Evolutionary conservation across 176 grass and related monocot genomes (phyloP).

Genomic region (Bromus sterilis): DNA sequence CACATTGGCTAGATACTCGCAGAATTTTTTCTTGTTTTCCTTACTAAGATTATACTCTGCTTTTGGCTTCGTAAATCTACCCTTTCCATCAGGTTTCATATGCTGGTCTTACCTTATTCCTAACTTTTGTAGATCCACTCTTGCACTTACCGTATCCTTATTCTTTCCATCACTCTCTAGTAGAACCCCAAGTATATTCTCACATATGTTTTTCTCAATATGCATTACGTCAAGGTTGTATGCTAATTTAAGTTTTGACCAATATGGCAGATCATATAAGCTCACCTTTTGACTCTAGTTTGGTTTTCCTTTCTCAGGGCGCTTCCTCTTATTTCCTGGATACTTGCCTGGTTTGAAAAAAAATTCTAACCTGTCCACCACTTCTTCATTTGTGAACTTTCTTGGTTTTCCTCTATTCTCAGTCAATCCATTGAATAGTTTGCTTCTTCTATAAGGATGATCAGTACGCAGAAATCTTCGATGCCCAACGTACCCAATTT

Average conservation of each 20-base stretch:
- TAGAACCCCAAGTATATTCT: neutral
- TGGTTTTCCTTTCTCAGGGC: neutral
- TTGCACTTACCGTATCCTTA: neutral
- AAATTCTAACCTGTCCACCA: neutral
- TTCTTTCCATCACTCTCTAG: neutral
- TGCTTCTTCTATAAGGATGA: neutral
- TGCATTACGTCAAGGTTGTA: conserved; percentile 29
- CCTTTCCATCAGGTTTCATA: neutral
- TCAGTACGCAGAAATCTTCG: neutral
- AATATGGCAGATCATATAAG: conserved; percentile 20
- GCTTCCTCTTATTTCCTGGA: neutral
- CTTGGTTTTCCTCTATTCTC: neutral
- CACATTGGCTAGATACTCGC: neutral
- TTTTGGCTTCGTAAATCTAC: neutral
- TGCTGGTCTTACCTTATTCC: neutral
- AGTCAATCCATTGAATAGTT: neutral
- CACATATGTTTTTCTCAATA: neutral
- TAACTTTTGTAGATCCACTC: neutral
- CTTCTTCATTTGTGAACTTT: neutral
- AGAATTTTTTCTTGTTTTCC: neutral
- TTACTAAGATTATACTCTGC: neutral
- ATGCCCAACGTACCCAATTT: neutral
- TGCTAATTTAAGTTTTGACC: neutral
- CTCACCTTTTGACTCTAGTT: conserved; percentile 10
- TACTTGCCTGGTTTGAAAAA: neutral